Conservation (phyloP, 495 filamentous ascomycete species). For the Aspergillus affinis region DNA sequence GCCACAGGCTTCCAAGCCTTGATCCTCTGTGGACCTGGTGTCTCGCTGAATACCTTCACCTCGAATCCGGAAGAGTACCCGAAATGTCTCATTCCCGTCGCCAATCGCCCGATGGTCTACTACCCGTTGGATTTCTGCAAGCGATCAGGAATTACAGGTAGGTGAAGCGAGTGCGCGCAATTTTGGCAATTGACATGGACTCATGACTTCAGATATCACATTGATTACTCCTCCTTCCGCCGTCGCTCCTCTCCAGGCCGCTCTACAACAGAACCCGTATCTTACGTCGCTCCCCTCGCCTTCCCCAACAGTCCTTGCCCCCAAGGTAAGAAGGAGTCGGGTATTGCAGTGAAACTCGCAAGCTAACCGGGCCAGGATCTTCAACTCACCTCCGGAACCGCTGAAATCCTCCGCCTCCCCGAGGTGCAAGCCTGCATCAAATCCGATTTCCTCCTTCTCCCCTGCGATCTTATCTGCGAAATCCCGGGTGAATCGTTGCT, state of each 20-base stretch:
- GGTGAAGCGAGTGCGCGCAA: constrained; percentile 14
- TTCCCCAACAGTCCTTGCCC: constrained; percentile 71
- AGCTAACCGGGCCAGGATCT: constrained; percentile 39
- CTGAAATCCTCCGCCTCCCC: constrained; percentile 80
- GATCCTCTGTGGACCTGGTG: constrained; percentile 89
- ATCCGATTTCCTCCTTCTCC: constrained; percentile 84
- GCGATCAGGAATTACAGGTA: constrained; percentile 78
- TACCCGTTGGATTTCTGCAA: constrained; percentile 92
- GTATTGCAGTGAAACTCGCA: neutral
- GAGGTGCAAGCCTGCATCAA: constrained; percentile 70
- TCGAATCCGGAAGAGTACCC: constrained; percentile 84
- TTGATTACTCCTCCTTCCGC: constrained; percentile 80
- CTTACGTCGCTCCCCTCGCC: constrained; percentile 78
- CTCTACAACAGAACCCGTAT: constrained; percentile 81
- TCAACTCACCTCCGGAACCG: constrained; percentile 78
- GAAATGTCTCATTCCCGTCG: constrained; percentile 87
- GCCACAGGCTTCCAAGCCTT: constrained; percentile 85
- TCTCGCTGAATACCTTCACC: constrained; percentile 88
- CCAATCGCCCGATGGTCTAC: constrained; percentile 95
- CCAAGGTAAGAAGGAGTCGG: constrained; percentile 31
- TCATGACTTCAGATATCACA: constrained; percentile 62
- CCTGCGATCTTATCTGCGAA: constrained; percentile 93
- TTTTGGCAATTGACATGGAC: constrained; percentile 4
- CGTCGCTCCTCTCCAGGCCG: constrained; percentile 66
- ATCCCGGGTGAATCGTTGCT: constrained; percentile 76